Evolutionary conservation across 306 rosid species (phyloP).

Genomic region (Elaeagnus macrophylla): DNA sequence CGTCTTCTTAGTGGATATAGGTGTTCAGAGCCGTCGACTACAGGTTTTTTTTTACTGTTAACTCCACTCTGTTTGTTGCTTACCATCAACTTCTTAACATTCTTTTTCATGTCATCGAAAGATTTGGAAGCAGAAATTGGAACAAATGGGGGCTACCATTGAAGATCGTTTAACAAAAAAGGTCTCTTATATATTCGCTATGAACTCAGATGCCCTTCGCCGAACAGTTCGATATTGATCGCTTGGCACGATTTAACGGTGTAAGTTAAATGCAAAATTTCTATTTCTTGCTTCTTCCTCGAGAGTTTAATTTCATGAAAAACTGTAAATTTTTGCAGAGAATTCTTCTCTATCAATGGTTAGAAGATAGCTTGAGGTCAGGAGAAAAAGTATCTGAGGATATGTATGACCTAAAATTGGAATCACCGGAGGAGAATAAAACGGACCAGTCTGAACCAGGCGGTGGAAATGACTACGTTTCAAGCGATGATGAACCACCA

Average conservation of each 20-base stretch:
- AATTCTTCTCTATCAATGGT: conserved; percentile 61
- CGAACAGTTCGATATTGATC: conserved; percentile 34
- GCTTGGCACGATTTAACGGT: conserved; percentile 60
- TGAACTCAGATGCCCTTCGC: conserved; percentile 44
- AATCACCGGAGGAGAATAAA: conserved; percentile 21
- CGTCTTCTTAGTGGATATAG: conserved; percentile 46
- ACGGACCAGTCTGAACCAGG: conserved; percentile 19
- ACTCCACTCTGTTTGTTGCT: neutral
- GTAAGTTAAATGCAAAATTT: conserved; percentile 21
- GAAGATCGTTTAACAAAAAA: conserved; percentile 50
- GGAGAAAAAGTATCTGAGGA: conserved; percentile 67
- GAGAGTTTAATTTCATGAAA: neutral
- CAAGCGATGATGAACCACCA: conserved; percentile 24
- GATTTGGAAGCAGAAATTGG: conserved; percentile 89
- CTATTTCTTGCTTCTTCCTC: neutral
- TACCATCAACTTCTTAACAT: neutral
- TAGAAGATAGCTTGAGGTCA: conserved; percentile 72
- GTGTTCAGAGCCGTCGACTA: conserved; percentile 73
- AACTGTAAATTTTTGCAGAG: conserved; percentile 26
- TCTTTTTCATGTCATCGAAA: conserved; percentile 7
- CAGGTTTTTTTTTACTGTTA: conserved; percentile 31
- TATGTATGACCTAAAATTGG: conserved; percentile 40
- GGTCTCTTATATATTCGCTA: conserved; percentile 65
- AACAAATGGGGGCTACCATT: conserved; percentile 62
- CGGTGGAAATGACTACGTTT: conserved; percentile 11